Evolutionary conservation across 306 rosid species (phyloP).

Genomic region (Bauhinia variegata): DNA sequence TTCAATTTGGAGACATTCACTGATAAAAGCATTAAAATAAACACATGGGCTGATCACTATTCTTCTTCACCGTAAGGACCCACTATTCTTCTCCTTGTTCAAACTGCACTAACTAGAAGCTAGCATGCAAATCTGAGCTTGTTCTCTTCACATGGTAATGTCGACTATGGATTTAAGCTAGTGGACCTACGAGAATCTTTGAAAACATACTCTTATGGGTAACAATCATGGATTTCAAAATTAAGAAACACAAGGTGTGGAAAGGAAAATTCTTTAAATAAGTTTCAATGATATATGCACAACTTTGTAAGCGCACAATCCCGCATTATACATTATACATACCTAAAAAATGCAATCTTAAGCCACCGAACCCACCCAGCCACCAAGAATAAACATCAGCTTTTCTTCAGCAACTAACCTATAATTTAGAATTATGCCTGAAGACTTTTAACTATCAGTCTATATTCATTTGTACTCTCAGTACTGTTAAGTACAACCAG

Average conservation of each 20-base stretch:
- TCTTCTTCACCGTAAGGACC: slow-evolving; percentile 50
- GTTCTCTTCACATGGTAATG: slow-evolving; percentile 60
- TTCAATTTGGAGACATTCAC: slow-evolving; percentile 45
- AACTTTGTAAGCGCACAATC: neutral
- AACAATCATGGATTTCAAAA: too few species aligned
- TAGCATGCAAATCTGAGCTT: slow-evolving; percentile 31
- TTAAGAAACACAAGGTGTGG: too few species aligned
- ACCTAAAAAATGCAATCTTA: neutral
- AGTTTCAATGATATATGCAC: too few species aligned
- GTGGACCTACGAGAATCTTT: slow-evolving; percentile 47
- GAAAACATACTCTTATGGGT: slow-evolving; percentile 7
- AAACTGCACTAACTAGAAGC: slow-evolving; percentile 26
- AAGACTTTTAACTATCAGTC: slow-evolving; percentile 4
- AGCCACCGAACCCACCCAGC: neutral
- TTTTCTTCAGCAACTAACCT: neutral
- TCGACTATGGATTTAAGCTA: slow-evolving; percentile 33
- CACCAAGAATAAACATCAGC: slow-evolving; percentile 1
- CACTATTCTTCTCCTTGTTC: slow-evolving; percentile 41
- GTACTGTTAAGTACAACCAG: slow-evolving; percentile 29
- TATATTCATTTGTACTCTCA: slow-evolving; percentile 25
- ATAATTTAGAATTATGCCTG: slow-evolving; percentile 6
- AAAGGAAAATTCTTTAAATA: too few species aligned
- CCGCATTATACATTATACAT: slow-evolving; percentile 24
- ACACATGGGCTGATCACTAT: slow-evolving; percentile 62
- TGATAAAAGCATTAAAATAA: slow-evolving; percentile 42